A percentile compares a stretch with the other conserved stretches of the same genome.
These are phyloP conservation scores for Bauhinia variegata DNA, from an alignment of 306 rosid species.

Conservation along the genomic window DNA sequence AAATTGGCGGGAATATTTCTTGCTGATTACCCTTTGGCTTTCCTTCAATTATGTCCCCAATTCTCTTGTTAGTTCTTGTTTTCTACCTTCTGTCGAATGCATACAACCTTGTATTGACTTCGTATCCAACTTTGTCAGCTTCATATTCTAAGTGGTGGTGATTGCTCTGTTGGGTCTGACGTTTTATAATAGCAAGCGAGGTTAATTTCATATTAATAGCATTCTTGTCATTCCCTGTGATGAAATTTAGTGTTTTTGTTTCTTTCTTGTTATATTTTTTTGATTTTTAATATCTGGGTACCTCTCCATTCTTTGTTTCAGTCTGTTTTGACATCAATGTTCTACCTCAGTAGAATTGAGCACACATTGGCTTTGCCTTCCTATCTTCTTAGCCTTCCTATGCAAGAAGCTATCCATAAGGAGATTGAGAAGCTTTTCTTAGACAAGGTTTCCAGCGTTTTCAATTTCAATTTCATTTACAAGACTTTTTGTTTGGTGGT, in stretches of 20 bases:
- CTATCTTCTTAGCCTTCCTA: slow-evolving; percentile 54
- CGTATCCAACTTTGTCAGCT: too few relatives aligned
- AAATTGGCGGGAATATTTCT: too few relatives aligned
- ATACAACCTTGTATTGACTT: too few relatives aligned
- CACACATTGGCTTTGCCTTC: slow-evolving; percentile 78
- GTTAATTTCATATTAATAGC: too few relatives aligned
- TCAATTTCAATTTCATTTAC: slow-evolving; percentile 14
- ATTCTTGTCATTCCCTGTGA: too few relatives aligned
- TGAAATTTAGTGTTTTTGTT: neutral
- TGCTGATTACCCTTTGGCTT: too few relatives aligned
- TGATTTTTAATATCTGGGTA: neutral
- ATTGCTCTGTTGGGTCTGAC: too few relatives aligned
- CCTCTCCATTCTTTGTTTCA: slow-evolving; percentile 27
- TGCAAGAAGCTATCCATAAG: slow-evolving; percentile 61
- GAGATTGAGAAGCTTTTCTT: slow-evolving; percentile 81
- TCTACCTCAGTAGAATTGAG: slow-evolving; percentile 78
- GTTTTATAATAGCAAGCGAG: too few relatives aligned
- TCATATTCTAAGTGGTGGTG: too few relatives aligned
- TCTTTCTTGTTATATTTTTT: neutral
- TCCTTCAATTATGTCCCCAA: too few relatives aligned
- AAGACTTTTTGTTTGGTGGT: neutral
- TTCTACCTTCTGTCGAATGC: too few relatives aligned
- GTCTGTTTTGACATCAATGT: slow-evolving; percentile 53
- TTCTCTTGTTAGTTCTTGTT: too few relatives aligned
- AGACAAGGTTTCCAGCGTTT: slow-evolving; percentile 59